A percentile compares a stretch with the other conserved stretches of the same genome.
Evolutionary conservation across 1,139 yeast genomes (phyloP).

Genomic region (Pichia sp.): DNA sequence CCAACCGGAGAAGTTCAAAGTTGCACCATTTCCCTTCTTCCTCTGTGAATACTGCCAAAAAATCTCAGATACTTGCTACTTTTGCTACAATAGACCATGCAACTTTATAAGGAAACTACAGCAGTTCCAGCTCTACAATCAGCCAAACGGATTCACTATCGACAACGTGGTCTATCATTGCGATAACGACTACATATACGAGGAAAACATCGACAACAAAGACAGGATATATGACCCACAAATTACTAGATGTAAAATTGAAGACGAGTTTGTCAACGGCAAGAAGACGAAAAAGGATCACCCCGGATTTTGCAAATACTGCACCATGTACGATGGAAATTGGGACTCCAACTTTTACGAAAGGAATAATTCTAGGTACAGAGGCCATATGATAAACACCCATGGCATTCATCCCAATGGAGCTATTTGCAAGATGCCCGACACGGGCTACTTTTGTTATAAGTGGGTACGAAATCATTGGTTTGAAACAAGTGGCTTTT

Average conservation of each 20-base stretch:
- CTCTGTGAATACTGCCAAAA: conserved; percentile 15
- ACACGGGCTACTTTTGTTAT: conserved; percentile 11
- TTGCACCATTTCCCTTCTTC: conserved; percentile 8
- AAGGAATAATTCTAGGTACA: conserved; percentile 19
- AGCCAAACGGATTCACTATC: conserved; percentile 8
- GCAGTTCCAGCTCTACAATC: conserved; percentile 12
- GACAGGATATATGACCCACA: conserved; percentile 10
- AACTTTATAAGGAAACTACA: conserved; percentile 12
- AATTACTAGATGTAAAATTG: conserved; percentile 13
- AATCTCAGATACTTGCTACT: conserved; percentile 13
- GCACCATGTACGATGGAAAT: conserved; percentile 6
- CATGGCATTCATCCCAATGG: conserved; percentile 21
- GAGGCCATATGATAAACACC: conserved; percentile 21
- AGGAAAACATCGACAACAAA: conserved; percentile 10
- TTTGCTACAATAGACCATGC: conserved; percentile 10
- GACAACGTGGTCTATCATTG: conserved; percentile 10
- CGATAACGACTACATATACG: conserved; percentile 10
- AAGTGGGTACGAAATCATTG: conserved; percentile 18
- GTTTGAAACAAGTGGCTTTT: conserved; percentile 18
- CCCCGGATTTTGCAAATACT: conserved; percentile 20
- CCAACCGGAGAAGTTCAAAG: neutral
- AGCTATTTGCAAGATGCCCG: conserved; percentile 8
- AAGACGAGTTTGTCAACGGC: conserved; percentile 10
- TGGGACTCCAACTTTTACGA: conserved; percentile 18
- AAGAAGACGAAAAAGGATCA: conserved; percentile 18